Conservation (phyloP, 2,329 filamentous ascomycete species). For the Cladophialophora bantiana region DNA sequence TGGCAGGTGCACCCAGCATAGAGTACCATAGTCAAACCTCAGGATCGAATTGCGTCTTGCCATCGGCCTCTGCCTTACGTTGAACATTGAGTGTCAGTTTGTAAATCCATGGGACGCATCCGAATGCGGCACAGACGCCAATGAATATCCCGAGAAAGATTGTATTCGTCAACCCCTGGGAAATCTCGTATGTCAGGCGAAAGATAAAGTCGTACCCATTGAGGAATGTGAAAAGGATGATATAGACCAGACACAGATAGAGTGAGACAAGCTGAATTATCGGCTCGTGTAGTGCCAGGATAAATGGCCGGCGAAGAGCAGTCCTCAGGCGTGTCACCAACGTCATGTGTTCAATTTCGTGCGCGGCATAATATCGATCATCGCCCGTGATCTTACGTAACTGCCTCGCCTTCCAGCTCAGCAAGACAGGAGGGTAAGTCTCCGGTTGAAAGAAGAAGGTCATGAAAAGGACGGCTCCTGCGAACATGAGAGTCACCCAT, state of each 20-base stretch:
- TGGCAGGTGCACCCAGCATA: conserved; percentile 58
- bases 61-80: conserved; percentile 49
- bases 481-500: conserved; percentile 54
- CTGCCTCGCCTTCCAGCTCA: conserved; percentile 55
- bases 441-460: conserved; percentile 58
- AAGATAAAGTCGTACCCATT: conserved; percentile 61
- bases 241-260: conserved; percentile 44
- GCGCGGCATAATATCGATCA: conserved; percentile 55
- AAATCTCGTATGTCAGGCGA: conserved; percentile 56
- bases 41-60: conserved; percentile 53
- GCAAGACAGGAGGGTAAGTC: conserved; percentile 57
- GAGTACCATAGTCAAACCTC: conserved; percentile 63
- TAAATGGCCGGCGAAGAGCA: conserved; percentile 56
- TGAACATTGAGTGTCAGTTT: conserved; percentile 54
- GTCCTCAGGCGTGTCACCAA: conserved; percentile 50
- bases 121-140: conserved; percentile 47
- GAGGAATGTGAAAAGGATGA: conserved; percentile 48
- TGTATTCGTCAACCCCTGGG: conserved; percentile 54
- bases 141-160: conserved; percentile 58
- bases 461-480: conserved; percentile 44
- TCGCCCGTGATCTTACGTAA: conserved; percentile 54
- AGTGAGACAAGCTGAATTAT: conserved; percentile 44
- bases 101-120: conserved; percentile 56
- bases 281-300: conserved; percentile 56
- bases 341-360: conserved; percentile 53